Conservation (phyloP, 345 rosid species). For the Linum tenue region DNA sequence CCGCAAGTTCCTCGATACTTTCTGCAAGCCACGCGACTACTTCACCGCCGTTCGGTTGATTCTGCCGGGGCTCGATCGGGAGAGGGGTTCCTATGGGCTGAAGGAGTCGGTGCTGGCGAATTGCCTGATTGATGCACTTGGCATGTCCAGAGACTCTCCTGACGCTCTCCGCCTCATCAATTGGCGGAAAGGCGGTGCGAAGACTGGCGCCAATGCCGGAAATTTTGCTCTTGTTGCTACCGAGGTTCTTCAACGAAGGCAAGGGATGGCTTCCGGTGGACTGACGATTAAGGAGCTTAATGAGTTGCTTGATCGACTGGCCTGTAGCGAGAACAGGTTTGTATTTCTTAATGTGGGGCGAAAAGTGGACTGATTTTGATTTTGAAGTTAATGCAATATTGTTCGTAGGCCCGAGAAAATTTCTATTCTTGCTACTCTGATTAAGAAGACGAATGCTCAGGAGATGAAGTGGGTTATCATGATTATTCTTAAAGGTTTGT, state of each 20-base stretch:
- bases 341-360: not conserved
- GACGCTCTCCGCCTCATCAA: constrained; percentile 82
- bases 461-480: constrained; percentile 96
- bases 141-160: constrained; percentile 76
- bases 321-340: constrained; percentile 69
- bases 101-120: constrained; percentile 89
- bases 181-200: constrained; percentile 92
- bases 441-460: constrained; percentile 86
- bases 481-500: constrained; percentile 79
- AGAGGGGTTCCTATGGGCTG: constrained; percentile 83
- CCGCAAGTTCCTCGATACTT: constrained; percentile 78
- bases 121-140: constrained; percentile 76
- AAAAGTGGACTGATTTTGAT: not conserved
- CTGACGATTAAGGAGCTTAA: constrained; percentile 64
- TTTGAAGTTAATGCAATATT: not conserved
- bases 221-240: constrained; percentile 67
- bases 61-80: constrained; percentile 78
- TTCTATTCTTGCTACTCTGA: constrained; percentile 56
- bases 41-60: constrained; percentile 67
- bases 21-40: constrained; percentile 62
- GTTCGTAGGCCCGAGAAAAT: constrained; percentile 54
- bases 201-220: constrained; percentile 68
- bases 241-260: constrained; percentile 80
- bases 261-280: constrained; percentile 72
- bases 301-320: constrained; percentile 69